A percentile compares a stretch with the other conserved stretches of the same genome.
Conservation (phyloP, 306 rosid species). For the Acacia crassicarpa region DNA sequence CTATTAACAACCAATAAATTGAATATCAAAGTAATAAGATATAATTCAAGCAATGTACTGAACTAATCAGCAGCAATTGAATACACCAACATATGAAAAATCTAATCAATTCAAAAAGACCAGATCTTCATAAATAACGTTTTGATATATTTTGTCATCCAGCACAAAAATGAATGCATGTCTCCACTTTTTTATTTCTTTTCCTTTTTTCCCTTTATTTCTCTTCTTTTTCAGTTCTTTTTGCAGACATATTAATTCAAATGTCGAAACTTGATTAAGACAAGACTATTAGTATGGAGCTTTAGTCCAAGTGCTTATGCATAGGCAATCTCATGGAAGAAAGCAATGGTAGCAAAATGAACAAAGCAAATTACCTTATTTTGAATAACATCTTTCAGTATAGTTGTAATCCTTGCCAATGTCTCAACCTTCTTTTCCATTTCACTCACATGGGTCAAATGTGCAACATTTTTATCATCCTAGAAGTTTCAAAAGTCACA, state of each 20-base stretch:
- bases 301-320: background rate
- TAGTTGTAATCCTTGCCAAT: conserved; percentile 78
- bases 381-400: conserved; percentile 89
- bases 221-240: no score
- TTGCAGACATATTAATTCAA: background rate
- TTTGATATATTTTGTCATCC: background rate
- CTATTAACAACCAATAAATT: background rate
- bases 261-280: background rate
- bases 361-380: conserved; percentile 65
- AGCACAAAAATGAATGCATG: background rate
- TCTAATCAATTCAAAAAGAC: background rate
- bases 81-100: background rate
- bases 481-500: conserved; percentile 33
- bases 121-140: background rate
- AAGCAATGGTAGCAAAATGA: background rate
- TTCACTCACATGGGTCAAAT: conserved; percentile 92
- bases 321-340: conserved; percentile 2
- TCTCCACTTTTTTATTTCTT: background rate
- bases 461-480: conserved; percentile 96
- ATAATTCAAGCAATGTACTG: no score
- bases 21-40: background rate
- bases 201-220: background rate
- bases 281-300: background rate
- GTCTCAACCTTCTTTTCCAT: conserved; percentile 94
- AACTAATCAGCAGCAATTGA: background rate